Percentiles rank a stretch among this genome's conserved stretches.
Evolutionary conservation across 2,329 filamentous ascomycete genomes (phyloP).

Genomic region (Alternaria metachromatica): DNA sequence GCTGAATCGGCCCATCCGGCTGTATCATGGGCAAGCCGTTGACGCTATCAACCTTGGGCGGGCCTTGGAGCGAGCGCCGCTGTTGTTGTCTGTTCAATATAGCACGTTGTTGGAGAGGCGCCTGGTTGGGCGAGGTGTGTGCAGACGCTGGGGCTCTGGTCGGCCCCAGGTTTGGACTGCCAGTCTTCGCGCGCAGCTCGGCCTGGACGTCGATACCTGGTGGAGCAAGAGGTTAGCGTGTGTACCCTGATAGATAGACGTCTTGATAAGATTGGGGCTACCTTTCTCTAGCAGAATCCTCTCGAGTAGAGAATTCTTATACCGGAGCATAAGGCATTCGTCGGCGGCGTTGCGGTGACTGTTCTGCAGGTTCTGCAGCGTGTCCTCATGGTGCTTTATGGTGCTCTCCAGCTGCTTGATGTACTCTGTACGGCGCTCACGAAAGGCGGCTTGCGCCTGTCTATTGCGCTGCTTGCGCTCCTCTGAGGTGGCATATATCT

Average conservation of each 20-base stretch:
- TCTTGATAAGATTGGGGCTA: conserved; percentile 47
- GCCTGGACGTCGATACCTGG: conserved; percentile 95
- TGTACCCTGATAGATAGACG: conserved; percentile 1
- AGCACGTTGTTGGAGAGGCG: conserved; percentile 78
- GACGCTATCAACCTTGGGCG: conserved; percentile 70
- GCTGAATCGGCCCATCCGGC: conserved; percentile 53
- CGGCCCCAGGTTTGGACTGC: conserved; percentile 78
- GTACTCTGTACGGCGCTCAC: conserved; percentile 96
- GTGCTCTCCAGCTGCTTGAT: conserved; percentile 99
- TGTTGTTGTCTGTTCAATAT: conserved; percentile 81
- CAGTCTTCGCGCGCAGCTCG: conserved; percentile 90
- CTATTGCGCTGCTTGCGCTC: conserved; percentile 97
- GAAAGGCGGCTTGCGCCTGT: conserved; percentile 95
- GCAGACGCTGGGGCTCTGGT: conserved; percentile 65
- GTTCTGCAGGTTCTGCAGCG: conserved; percentile 88
- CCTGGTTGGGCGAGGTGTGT: conserved; percentile 56
- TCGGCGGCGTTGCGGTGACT: conserved; percentile 94
- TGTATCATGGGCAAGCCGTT: conserved; percentile 51
- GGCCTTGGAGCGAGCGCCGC: conserved; percentile 74
- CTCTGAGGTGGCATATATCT: conserved; percentile 99
- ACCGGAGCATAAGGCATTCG: conserved; percentile 96
- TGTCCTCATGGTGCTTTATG: conserved; percentile 96
- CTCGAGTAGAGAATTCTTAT: conserved; percentile 97
- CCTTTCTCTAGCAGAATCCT: conserved; percentile 96
- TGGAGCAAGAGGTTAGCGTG: conserved; percentile 26